Evolutionary conservation across 257 asterid genomes (phyloP).

Genomic region (Nicotiana undulata): DNA sequence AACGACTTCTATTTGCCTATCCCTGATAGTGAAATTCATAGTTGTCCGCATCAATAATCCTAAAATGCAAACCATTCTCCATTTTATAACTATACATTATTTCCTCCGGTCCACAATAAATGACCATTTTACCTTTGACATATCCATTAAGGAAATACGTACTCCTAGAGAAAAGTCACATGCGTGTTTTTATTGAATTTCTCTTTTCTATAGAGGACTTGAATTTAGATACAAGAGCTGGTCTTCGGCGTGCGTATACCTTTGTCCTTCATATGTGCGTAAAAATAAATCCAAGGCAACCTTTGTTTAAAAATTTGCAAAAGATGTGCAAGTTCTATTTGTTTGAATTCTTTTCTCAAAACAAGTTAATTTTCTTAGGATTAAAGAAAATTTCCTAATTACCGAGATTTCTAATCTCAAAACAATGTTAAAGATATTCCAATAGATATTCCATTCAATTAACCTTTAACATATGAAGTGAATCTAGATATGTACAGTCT

Average conservation of each 20-base stretch:
- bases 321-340: background rate
- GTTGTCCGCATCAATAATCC: no score
- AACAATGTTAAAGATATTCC: background rate
- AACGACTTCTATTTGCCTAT: no score
- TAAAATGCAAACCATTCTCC: no score
- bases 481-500: background rate
- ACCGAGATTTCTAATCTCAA: no score
- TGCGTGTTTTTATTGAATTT: background rate
- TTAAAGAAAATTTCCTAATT: background rate
- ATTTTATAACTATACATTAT: no score
- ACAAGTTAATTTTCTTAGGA: background rate
- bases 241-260: no score
- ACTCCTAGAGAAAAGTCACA: background rate
- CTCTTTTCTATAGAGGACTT: background rate
- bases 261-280: background rate
- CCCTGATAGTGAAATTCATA: no score
- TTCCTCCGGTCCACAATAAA: no score
- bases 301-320: background rate
- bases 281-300: background rate
- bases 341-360: background rate
- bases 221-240: no score
- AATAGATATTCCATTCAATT: background rate
- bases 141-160: no score
- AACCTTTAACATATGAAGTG: background rate
- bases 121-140: no score